These are phyloP conservation scores for Aureobasidium sp. DNA, from an alignment of 2,329 filamentous ascomycete species.

Conservation along the genomic window DNA sequence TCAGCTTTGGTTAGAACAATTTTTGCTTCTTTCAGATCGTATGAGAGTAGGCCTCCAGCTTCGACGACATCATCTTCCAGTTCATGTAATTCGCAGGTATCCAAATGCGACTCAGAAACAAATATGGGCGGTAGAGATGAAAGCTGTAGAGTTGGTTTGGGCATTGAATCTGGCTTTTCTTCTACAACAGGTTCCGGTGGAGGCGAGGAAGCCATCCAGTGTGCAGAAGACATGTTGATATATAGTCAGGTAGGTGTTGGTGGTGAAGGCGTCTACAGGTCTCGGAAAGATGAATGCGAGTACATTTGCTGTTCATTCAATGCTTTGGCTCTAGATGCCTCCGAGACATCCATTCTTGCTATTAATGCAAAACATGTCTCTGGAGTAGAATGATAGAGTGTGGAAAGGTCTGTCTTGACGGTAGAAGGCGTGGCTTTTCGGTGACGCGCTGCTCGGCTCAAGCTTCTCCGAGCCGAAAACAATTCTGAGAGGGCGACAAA, in stretches of 20 bases:
- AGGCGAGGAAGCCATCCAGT: slow-evolving; percentile 10
- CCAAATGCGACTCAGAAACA: slow-evolving; percentile 64
- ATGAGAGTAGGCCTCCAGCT: slow-evolving; percentile 55
- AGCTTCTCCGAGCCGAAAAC: background rate
- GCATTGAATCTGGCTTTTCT: background rate
- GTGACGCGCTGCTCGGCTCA: slow-evolving; percentile 4
- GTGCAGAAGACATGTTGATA: background rate
- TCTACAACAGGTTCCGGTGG: background rate
- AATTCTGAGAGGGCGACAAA: background rate
- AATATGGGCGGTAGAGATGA: slow-evolving; percentile 57
- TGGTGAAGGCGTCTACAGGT: background rate
- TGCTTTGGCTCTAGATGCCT: background rate
- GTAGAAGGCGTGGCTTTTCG: background rate
- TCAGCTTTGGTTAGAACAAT: slow-evolving; percentile 68
- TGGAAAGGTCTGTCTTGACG: background rate
- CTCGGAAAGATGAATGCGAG: background rate
- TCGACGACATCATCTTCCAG: slow-evolving; percentile 57
- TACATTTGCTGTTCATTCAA: background rate
- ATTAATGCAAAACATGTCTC: background rate
- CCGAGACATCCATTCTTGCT: background rate
- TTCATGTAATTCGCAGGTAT: slow-evolving; percentile 53
- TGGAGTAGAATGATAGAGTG: background rate
- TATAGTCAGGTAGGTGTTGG: background rate
- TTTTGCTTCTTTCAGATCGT: slow-evolving; percentile 63
- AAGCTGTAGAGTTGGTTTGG: slow-evolving; percentile 30